Conservation (phyloP, 1,284 basidiomycete genomes). For the Irpex sp. region DNA sequence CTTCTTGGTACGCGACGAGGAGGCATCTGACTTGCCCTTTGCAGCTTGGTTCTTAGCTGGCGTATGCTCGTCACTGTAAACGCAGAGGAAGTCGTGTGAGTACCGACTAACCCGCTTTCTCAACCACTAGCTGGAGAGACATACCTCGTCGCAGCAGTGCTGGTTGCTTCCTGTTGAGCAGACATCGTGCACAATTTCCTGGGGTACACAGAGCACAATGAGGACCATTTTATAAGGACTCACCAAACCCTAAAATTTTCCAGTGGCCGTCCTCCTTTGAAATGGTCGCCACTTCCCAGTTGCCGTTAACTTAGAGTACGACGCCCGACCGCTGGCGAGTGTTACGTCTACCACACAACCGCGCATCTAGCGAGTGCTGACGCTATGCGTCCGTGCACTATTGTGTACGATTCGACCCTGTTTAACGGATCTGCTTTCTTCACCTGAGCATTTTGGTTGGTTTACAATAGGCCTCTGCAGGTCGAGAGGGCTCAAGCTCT, state of each 20-base stretch:
- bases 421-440: not conserved
- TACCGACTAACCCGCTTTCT: not conserved
- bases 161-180: not conserved
- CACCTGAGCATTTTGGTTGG: not conserved
- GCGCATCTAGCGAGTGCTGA: not conserved
- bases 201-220: not conserved
- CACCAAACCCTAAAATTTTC: not conserved
- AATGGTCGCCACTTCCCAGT: not conserved
- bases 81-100: not conserved
- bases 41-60: not conserved
- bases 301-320: not conserved
- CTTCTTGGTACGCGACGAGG: not conserved
- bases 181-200: not conserved
- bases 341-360: not conserved
- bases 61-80: not conserved
- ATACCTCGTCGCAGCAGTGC: not conserved
- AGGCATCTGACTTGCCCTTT: not conserved
- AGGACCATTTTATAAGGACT: not conserved
- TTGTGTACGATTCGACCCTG: not conserved
- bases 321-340: not conserved
- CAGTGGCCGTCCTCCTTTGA: not conserved
- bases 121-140: not conserved
- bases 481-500: not conserved
- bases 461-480: not conserved
- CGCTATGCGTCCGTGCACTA: not conserved